Base-by-base conservation (phyloP, 2,329 filamentous ascomycete species). In the Sclerotinia trifoliorum region DNA sequence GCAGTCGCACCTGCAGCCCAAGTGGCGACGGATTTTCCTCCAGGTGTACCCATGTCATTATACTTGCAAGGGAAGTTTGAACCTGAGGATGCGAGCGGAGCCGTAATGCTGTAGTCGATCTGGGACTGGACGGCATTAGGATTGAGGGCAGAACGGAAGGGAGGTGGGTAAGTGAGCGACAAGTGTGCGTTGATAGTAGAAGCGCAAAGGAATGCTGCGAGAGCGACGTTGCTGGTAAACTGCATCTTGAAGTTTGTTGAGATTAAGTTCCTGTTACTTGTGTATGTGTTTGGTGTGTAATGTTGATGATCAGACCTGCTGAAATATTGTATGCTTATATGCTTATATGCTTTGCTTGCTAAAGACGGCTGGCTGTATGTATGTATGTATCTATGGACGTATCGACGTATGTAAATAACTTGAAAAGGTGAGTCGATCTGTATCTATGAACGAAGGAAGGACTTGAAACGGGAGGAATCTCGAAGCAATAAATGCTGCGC, bases 1-100 rank as follows among this genome's bases (percentile, higher is more conserved):
- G 87, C 85, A 19, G 78, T 78, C 19, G 78, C 77, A 3, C 86
- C 86, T 10, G 83, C 80, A 7, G 75, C 72, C 74, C 86, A 88
- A 2, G 79, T 83, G 3, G 81, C 83, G 11, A 66, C 62, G 3
- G 67, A 49, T 51, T 65, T 55, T n/a, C 66, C 66, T 29, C 60
- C 60, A n/a, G 66, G 19, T 5, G 58, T 64, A 1, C 66, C 66
- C 58, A 64, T 68, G 82, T 80, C 1, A 81, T 77, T 3, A 42
- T 70, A 60, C 63, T 74, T 74, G 65, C 73, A 74, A 10, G 71
- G 71, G 48, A 72, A 72, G 44, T 73, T 68, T 2, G 55, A 24
- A 6, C 52, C 54, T 2, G 52, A 55, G 1, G 63, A 26, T 10
- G n/a, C 29, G 17, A 72, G 66, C 3, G 71, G 71, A n/a, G 65